phyloP scores from a whole-genome alignment of 1,139 yeast species.

The Sugiyamaella castrensis region DNA sequence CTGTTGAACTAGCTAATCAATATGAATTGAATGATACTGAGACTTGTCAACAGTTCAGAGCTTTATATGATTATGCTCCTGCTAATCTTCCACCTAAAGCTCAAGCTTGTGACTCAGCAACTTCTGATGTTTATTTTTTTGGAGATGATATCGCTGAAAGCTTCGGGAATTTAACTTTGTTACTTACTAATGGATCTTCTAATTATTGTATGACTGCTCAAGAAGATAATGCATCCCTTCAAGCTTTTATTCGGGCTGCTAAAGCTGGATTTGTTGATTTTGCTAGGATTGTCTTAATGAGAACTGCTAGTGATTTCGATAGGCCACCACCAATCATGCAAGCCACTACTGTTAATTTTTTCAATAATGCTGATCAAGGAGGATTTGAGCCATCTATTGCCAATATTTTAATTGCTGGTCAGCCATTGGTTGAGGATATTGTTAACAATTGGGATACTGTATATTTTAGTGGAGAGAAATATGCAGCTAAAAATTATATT shows the following conservation, averaged over 20 bases:
- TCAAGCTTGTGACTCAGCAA: constrained; percentile 56
- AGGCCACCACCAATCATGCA: constrained; percentile 51
- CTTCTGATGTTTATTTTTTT: constrained; percentile 60
- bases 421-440: constrained; percentile 54
- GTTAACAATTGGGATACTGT: constrained; percentile 50
- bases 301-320: constrained; percentile 63
- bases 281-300: constrained; percentile 56
- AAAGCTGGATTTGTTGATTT: constrained; percentile 55
- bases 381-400: constrained; percentile 50
- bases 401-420: constrained; percentile 55
- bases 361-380: constrained; percentile 51
- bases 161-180: constrained; percentile 47
- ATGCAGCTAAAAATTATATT: constrained; percentile 50
- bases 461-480: constrained; percentile 43
- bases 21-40: constrained; percentile 50
- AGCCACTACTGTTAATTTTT: constrained; percentile 49
- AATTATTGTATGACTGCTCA: constrained; percentile 62
- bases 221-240: constrained; percentile 67
- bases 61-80: constrained; percentile 47
- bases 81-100: constrained; percentile 51
- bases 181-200: constrained; percentile 60
- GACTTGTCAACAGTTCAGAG: constrained; percentile 41
- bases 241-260: constrained; percentile 56
- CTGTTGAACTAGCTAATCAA: constrained; percentile 49
- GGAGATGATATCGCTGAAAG: constrained; percentile 53